These are phyloP conservation scores for Dioscorea cayenensis DNA, from an alignment of 116 monocot genomes.

Conservation along the genomic window DNA sequence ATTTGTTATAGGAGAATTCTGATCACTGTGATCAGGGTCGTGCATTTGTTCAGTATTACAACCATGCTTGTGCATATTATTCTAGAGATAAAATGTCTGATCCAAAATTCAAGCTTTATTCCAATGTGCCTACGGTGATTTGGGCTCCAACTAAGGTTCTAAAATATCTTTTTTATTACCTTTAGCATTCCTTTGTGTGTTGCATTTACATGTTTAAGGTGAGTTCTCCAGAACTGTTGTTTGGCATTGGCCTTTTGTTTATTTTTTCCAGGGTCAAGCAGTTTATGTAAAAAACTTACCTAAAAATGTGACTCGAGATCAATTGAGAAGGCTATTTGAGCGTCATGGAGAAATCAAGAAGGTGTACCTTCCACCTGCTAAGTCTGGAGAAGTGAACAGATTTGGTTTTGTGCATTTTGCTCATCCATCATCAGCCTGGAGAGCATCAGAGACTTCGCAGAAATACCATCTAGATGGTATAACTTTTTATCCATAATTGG, in stretches of 20 bases:
- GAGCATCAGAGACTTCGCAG: slow-evolving; percentile 71
- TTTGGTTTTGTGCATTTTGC: slow-evolving; percentile 97
- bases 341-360: slow-evolving; percentile 84
- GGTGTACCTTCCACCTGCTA: slow-evolving; percentile 82
- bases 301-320: slow-evolving; percentile 62
- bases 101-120: slow-evolving; percentile 77
- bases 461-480: slow-evolving; percentile 92
- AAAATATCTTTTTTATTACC: neutral
- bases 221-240: neutral
- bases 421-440: slow-evolving; percentile 74
- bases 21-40: slow-evolving; percentile 61
- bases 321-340: slow-evolving; percentile 77
- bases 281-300: slow-evolving; percentile 95
- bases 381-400: slow-evolving; percentile 72
- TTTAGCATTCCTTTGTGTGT: neutral
- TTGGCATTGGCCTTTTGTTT: neutral
- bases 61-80: slow-evolving; percentile 91
- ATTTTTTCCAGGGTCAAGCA: slow-evolving; percentile 60
- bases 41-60: slow-evolving; percentile 90
- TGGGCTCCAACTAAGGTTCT: slow-evolving; percentile 83
- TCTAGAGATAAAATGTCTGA: slow-evolving; percentile 78
- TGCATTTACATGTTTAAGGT: neutral
- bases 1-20: slow-evolving; percentile 48
- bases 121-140: slow-evolving; percentile 83
- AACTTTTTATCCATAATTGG: neutral